Base-by-base conservation (phyloP, 192 early-diverging fungal species). In the Entophlyctis helioformis region DNA sequence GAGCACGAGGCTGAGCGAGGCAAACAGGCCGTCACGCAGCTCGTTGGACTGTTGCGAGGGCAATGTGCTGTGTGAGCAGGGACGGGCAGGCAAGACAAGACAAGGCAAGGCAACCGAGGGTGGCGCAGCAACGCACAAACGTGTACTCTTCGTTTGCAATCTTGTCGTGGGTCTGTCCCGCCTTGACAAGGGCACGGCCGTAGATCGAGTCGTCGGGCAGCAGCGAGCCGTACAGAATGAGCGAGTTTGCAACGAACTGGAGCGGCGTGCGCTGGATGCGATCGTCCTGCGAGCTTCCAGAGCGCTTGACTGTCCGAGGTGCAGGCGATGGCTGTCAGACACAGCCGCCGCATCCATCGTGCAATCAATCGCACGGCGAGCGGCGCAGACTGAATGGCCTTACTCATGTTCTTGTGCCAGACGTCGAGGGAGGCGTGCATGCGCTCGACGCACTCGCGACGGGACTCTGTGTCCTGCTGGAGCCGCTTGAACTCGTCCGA, bases 401-500 rank as follows among this genome's bases (percentile, higher is more conserved):
- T 54, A 68, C 69, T 49, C 36, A 76, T 37, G 15, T 53, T 40
- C 44, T 62, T 61, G 19, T 64, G 54, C 48, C 74, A 77, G 23
- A 60, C 26, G 16, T 64, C 43, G 33, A 79, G 62, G 6, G 79
- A 69, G 4, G 66, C 54, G 37, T 72, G 59, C 10, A 87, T 64
- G 40, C 71, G 66, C 40, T 87, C 83, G 29, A 76, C 73, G 29
- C 75, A 78, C 10, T 71, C 56, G 21, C 73, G 62, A 24, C 81
- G 65, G 36, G 57, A 46, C 24, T 85, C 81, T 16, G 86, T 89
- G 33, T 87, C 82, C 12, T 67, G 49, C 58, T 87, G 74, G 36
- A 93, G 63, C 10, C 75, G 60, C 47, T 80, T 80, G 61, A 91
- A 89, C 39, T 94, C 88, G 18, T 89, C 88, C 46, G 73, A 72